phyloP scores from a whole-genome alignment of 139 green algal species.

The Ettlia oleoabundans region DNA sequence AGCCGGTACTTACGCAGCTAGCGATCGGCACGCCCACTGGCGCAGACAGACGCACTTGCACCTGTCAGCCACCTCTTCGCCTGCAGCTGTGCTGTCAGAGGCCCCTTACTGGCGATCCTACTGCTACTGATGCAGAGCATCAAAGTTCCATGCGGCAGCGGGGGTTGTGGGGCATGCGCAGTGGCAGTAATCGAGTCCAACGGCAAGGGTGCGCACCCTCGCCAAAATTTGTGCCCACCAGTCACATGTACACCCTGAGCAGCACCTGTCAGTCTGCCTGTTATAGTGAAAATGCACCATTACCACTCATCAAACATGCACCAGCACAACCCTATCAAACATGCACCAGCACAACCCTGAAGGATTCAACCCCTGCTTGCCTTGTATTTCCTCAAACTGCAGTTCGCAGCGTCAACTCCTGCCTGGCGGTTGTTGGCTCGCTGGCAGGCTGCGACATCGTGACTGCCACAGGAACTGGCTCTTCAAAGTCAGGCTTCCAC shows the following conservation, averaged over 20 bases:
- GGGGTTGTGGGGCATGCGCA: conserved; percentile 73
- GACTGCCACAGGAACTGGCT: conserved; percentile 71
- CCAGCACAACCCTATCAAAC: too few species aligned
- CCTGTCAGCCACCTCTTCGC: too few species aligned
- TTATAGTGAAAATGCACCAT: background rate
- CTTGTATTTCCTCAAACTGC: conserved; percentile 1
- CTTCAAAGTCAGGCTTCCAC: conserved; percentile 45
- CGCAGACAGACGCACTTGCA: too few species aligned
- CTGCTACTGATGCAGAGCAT: too few species aligned
- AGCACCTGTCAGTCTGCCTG: background rate
- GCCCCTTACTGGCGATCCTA: too few species aligned
- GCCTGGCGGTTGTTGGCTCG: conserved; percentile 65
- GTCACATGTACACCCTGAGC: too few species aligned
- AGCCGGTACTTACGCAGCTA: too few species aligned
- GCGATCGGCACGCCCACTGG: too few species aligned
- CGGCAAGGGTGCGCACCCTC: background rate
- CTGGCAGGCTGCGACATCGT: conserved; percentile 54
- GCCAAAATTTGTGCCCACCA: too few species aligned
- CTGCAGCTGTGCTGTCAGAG: too few species aligned
- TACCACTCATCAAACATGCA: too few species aligned
- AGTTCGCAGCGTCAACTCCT: conserved; percentile 75
- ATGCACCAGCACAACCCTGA: too few species aligned
- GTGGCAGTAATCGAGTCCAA: conserved; percentile 48
- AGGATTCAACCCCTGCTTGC: background rate
- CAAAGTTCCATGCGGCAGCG: conserved; percentile 63